A percentile compares a stretch with the other conserved stretches of the same genome.
phyloP scores from a whole-genome alignment of 768 basidiomycete genomes.

The Kwoniella pini region DNA sequence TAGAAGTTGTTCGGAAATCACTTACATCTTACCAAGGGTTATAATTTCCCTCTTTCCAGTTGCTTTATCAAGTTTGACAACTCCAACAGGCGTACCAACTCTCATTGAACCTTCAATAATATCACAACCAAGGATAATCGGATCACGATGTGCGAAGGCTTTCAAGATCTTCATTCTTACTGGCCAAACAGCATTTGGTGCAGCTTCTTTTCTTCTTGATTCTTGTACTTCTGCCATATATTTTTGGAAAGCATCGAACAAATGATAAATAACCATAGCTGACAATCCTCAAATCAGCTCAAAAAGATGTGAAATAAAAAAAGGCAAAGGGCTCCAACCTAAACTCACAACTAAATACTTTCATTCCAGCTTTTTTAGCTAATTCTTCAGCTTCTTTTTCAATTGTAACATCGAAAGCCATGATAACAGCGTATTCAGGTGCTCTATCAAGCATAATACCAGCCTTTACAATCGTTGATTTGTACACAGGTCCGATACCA shows the following conservation, averaged over 20 bases:
- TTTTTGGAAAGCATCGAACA: slow-evolving; percentile 93
- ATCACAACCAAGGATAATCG: slow-evolving; percentile 94
- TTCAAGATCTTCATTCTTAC: slow-evolving; percentile 88
- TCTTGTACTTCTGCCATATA: slow-evolving; percentile 90
- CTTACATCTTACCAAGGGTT: slow-evolving; percentile 90
- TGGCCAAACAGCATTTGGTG: slow-evolving; percentile 95
- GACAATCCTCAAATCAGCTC: slow-evolving; percentile 4
- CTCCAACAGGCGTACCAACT: slow-evolving; percentile 90
- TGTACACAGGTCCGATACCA: slow-evolving; percentile 96
- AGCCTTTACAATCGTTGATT: slow-evolving; percentile 88
- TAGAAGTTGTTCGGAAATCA: no score
- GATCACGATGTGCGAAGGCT: slow-evolving; percentile 95
- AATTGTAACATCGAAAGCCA: slow-evolving; percentile 93
- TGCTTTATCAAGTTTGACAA: slow-evolving; percentile 83
- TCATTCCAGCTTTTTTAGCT: slow-evolving; percentile 92
- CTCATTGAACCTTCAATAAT: slow-evolving; percentile 89
- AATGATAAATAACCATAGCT: slow-evolving; percentile 99
- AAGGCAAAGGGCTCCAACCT: neutral
- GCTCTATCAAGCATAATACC: slow-evolving; percentile 94
- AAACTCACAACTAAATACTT: slow-evolving; percentile 81
- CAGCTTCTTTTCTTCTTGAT: slow-evolving; percentile 87
- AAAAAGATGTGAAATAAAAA: neutral
- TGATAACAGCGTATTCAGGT: slow-evolving; percentile 89
- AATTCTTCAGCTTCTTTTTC: slow-evolving; percentile 90
- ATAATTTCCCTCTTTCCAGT: slow-evolving; percentile 90